Evolutionary conservation across 805 yeast genomes (phyloP).

Genomic region (Wickerhamomyces chambardii): DNA sequence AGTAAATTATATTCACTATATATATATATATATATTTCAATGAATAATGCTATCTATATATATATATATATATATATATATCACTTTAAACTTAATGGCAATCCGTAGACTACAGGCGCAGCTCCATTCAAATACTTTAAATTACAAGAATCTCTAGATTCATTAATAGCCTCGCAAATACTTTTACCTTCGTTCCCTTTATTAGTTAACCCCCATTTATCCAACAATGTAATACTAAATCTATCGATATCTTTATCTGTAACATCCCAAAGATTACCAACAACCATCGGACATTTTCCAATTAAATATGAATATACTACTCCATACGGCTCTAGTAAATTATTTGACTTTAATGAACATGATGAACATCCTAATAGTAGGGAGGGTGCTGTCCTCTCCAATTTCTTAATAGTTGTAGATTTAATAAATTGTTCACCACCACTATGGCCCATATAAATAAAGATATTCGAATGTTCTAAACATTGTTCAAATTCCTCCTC

Average conservation of each 20-base stretch:
- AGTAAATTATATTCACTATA: too few species aligned
- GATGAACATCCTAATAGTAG: constrained; percentile 89
- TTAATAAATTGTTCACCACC: constrained; percentile 85
- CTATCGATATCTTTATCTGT: constrained; percentile 92
- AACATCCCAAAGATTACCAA: constrained; percentile 93
- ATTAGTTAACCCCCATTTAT: constrained; percentile 49
- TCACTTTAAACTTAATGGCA: constrained; percentile 41
- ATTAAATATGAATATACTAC: constrained; percentile 66
- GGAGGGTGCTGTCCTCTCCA: constrained; percentile 41
- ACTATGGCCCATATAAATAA: constrained; percentile 89
- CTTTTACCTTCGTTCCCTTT: constrained; percentile 13
- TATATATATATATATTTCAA: too few species aligned
- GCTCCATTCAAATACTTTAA: constrained; percentile 79
- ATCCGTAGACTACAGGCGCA: constrained; percentile 86
- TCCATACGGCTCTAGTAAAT: constrained; percentile 65
- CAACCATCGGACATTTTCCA: constrained; percentile 75
- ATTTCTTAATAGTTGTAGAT: constrained; percentile 39
- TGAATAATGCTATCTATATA: too few species aligned
- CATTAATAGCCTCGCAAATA: constrained; percentile 47
- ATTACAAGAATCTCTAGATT: constrained; percentile 60
- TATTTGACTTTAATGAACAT: constrained; percentile 50
- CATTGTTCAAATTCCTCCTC: constrained; percentile 41
- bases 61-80: too few species aligned
- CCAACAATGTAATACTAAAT: constrained; percentile 55
- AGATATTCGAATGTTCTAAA: constrained; percentile 36